phyloP scores from a whole-genome alignment of 2,329 filamentous ascomycete species.

The Aspergillus vadensis region DNA sequence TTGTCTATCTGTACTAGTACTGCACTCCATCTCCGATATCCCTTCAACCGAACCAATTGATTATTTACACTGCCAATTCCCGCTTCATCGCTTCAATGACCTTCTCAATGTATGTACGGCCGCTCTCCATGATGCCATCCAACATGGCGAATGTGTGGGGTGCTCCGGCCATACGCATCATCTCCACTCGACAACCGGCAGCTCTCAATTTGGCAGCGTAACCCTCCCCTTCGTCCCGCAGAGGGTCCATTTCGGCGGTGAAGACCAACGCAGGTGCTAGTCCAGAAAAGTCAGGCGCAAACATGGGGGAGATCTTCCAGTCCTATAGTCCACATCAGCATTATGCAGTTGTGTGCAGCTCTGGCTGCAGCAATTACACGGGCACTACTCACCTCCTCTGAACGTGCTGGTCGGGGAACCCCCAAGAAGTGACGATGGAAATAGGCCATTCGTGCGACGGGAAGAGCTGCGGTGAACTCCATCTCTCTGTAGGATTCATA shows the following conservation, averaged over 20 bases:
- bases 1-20: neutral
- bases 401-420: conserved; percentile 37
- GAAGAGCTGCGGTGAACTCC: conserved; percentile 39
- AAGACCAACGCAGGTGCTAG: conserved; percentile 44
- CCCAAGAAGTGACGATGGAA: conserved; percentile 45
- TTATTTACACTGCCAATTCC: conserved; percentile 20
- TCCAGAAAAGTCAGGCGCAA: conserved; percentile 36
- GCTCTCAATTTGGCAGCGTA: conserved; percentile 42
- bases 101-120: conserved; percentile 31
- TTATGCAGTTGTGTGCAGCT: neutral
- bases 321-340: conserved; percentile 31
- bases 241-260: conserved; percentile 45
- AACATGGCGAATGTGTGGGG: conserved; percentile 37
- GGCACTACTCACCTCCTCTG: conserved; percentile 34
- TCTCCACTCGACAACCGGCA: conserved; percentile 37
- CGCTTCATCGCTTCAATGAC: conserved; percentile 32
- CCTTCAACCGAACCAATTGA: neutral
- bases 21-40: neutral
- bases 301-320: conserved; percentile 48
- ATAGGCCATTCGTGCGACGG: conserved; percentile 42
- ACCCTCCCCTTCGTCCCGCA: conserved; percentile 45
- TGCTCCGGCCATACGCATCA: conserved; percentile 35
- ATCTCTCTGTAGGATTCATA: conserved; percentile 45
- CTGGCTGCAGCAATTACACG: neutral
- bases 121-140: conserved; percentile 35